A percentile compares a stretch with the other conserved stretches of the same genome.
Evolutionary conservation across 2,329 filamentous ascomycete species (phyloP).

Genomic region (Monosporascus sp.): DNA sequence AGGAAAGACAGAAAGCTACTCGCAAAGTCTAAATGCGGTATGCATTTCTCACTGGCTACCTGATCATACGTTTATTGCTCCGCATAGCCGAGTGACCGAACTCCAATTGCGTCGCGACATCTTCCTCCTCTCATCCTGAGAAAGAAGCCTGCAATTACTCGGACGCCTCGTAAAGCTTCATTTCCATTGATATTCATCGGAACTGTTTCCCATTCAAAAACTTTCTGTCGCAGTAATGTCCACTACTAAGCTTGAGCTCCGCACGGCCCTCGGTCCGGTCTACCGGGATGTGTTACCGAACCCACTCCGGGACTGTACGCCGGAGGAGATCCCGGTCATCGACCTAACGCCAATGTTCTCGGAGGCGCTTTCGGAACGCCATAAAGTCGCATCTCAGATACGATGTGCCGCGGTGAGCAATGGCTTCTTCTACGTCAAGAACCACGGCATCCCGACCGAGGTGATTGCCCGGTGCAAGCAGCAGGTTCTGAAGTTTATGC

Average conservation of each 20-base stretch:
- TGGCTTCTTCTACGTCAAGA: conserved; percentile 52
- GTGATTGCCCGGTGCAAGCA: conserved; percentile 28
- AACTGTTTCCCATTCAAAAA: background rate
- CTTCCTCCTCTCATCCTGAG: background rate
- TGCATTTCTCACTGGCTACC: background rate
- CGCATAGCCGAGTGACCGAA: background rate
- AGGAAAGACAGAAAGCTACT: background rate
- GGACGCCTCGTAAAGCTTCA: background rate
- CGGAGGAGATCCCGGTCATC: conserved; percentile 47
- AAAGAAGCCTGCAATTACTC: background rate
- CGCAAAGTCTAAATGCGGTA: background rate
- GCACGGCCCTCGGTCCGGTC: conserved; percentile 26
- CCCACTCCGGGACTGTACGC: conserved; percentile 24
- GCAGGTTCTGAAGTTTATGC: conserved; percentile 40
- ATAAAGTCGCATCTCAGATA: conserved; percentile 35
- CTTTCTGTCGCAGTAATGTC: conserved; percentile 12
- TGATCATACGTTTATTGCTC: background rate
- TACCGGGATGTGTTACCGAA: conserved; percentile 26
- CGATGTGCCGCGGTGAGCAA: conserved; percentile 41
- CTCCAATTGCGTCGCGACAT: background rate
- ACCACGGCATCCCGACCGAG: conserved; percentile 37
- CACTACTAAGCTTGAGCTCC: conserved; percentile 25
- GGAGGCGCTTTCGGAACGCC: conserved; percentile 27
- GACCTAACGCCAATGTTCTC: conserved; percentile 40
- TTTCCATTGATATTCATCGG: background rate